A percentile compares a stretch with the other conserved stretches of the same genome.
Conservation (phyloP, 768 basidiomycete genomes). For the Podaxis sp. region DNA sequence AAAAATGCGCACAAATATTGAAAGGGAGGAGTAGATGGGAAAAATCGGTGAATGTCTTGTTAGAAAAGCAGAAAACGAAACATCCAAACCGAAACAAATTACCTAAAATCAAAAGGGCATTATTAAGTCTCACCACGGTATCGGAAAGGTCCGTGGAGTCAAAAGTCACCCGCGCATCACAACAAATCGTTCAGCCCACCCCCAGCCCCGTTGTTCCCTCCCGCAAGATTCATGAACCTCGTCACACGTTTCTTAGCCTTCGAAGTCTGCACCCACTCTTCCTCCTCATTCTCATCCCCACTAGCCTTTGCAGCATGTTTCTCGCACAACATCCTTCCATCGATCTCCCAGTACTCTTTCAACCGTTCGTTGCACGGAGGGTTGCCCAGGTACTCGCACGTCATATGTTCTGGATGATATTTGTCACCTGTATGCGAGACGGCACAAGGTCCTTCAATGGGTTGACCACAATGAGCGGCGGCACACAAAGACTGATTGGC, state of each 20-base stretch:
- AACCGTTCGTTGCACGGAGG: slow-evolving; percentile 53
- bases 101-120: not conserved
- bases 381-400: slow-evolving; percentile 68
- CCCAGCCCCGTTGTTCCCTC: slow-evolving; percentile 22
- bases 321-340: slow-evolving; percentile 85
- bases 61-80: not conserved
- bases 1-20: not conserved
- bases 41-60: not conserved
- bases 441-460: slow-evolving; percentile 93
- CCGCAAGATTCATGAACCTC: slow-evolving; percentile 74
- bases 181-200: slow-evolving; percentile 23
- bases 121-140: not conserved
- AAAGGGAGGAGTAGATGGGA: not conserved
- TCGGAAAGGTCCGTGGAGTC: not conserved
- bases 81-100: not conserved
- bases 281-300: slow-evolving; percentile 26
- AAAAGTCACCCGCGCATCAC: slow-evolving; percentile 14
- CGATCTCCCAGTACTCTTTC: slow-evolving; percentile 89
- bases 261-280: slow-evolving; percentile 37
- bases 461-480: slow-evolving; percentile 73
- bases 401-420: slow-evolving; percentile 87
- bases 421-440: slow-evolving; percentile 78
- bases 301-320: slow-evolving; percentile 53
- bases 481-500: slow-evolving; percentile 88
- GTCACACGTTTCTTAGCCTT: slow-evolving; percentile 78